These are phyloP conservation scores for Stipa capillata DNA, from an alignment of 176 grass and related monocot species.

Conservation along the genomic window DNA sequence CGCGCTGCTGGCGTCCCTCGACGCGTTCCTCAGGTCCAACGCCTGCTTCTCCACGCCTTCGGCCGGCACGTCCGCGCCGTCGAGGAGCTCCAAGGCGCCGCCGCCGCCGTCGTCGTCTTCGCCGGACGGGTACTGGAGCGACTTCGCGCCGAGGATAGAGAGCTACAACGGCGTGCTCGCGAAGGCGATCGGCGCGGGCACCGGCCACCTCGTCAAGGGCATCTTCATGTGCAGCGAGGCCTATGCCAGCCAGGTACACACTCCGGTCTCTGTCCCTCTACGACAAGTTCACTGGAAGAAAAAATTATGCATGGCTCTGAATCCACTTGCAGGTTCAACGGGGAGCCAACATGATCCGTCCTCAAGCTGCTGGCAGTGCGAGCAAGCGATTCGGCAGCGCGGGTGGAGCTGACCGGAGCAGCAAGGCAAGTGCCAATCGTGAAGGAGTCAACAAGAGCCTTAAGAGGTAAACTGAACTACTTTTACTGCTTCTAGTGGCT, in stretches of 20 bases:
- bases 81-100: constrained; percentile 9
- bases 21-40: constrained; percentile 54
- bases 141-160: constrained; percentile 56
- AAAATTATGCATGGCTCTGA: neutral
- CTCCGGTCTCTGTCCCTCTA: neutral
- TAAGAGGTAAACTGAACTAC: constrained; percentile 43
- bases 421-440: constrained; percentile 8
- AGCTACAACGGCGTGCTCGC: constrained; percentile 68
- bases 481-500: neutral
- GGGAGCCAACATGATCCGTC: constrained; percentile 70
- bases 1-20: constrained; percentile 43
- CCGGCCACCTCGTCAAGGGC: constrained; percentile 76
- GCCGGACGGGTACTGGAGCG: constrained; percentile 65
- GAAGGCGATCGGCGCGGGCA: constrained; percentile 70
- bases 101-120: constrained; percentile 1
- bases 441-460: constrained; percentile 65
- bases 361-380: constrained; percentile 25
- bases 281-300: neutral
- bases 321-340: constrained; percentile 50
- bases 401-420: constrained; percentile 12
- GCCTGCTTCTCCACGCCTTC: constrained; percentile 61
- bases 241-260: constrained; percentile 59
- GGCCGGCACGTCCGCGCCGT: neutral
- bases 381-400: neutral
- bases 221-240: constrained; percentile 86